Conservation (phyloP, 352 stramenopile genomes). For the Phytophthora macrochlamydospora region DNA sequence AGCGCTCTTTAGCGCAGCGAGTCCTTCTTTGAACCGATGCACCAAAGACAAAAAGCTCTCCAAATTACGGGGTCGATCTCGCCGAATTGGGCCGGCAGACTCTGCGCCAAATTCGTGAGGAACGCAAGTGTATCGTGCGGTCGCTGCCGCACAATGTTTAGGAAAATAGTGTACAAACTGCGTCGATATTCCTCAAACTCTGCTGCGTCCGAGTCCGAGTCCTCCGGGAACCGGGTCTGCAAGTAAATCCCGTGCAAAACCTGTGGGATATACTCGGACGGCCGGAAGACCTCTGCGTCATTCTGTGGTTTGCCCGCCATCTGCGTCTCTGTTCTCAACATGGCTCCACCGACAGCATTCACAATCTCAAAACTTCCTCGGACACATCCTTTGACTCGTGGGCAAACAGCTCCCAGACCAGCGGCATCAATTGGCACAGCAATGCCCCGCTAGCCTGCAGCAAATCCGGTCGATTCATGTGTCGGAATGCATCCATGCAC, state of each 20-base stretch:
- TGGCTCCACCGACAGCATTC: constrained; percentile 66
- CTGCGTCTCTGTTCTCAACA: constrained; percentile 66
- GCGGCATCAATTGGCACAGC: constrained; percentile 75
- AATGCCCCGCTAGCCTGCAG: constrained; percentile 62
- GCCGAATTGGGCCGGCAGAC: constrained; percentile 54
- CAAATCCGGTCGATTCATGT: constrained; percentile 48
- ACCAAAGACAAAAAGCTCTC: constrained; percentile 86
- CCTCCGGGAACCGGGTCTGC: constrained; percentile 80
- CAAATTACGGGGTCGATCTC: constrained; percentile 61
- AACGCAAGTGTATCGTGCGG: constrained; percentile 73
- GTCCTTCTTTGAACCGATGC: constrained; percentile 85
- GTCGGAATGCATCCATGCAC: constrained; percentile 81
- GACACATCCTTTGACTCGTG: constrained; percentile 86
- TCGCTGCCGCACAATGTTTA: constrained; percentile 82
- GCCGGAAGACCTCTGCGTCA: constrained; percentile 63
- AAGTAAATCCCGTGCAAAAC: constrained; percentile 85
- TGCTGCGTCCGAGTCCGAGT: constrained; percentile 75
- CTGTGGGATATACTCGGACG: constrained; percentile 78
- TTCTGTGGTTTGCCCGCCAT: constrained; percentile 23
- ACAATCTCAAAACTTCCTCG: constrained; percentile 88
- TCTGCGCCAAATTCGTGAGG: constrained; percentile 64
- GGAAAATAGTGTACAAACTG: constrained; percentile 87
- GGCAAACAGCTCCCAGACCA: constrained; percentile 83
- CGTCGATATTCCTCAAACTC: constrained; percentile 87
- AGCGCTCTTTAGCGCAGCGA: constrained; percentile 62